Evolutionary conservation across 805 yeast species (phyloP).

Genomic region (Torulaspora maleeae): DNA sequence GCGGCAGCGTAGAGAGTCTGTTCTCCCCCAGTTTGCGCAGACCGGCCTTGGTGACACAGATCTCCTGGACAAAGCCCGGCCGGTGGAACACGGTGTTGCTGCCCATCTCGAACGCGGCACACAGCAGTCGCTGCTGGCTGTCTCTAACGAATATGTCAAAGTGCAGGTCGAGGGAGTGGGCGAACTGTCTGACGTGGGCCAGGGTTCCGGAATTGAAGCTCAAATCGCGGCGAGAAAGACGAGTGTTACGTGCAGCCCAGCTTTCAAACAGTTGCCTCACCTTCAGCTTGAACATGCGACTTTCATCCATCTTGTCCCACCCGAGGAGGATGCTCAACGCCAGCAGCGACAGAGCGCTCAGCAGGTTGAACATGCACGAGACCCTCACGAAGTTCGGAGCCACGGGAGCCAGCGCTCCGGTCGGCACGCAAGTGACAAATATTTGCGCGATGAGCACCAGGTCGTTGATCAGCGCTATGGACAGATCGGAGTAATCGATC

Average conservation of each 20-base stretch:
- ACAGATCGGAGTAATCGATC: slow-evolving; percentile 10
- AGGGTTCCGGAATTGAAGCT: neutral
- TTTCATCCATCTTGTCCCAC: slow-evolving; percentile 15
- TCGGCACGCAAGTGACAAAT: slow-evolving; percentile 15
- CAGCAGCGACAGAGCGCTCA: slow-evolving; percentile 12
- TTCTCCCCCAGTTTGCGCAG: slow-evolving; percentile 9
- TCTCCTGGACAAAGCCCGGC: slow-evolving; percentile 9
- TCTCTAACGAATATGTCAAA: slow-evolving; percentile 10
- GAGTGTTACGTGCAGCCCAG: slow-evolving; percentile 12
- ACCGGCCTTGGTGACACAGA: slow-evolving; percentile 14
- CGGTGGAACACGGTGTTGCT: slow-evolving; percentile 2
- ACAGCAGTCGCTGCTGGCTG: slow-evolving; percentile 7
- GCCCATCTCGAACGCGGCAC: slow-evolving; percentile 12
- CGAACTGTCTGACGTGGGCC: slow-evolving; percentile 6
- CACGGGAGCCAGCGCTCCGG: slow-evolving; percentile 11
- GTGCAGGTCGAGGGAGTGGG: slow-evolving; percentile 10
- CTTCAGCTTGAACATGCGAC: slow-evolving; percentile 11
- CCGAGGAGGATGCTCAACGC: slow-evolving; percentile 11
- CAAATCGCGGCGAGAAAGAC: neutral
- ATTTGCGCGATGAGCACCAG: slow-evolving; percentile 13
- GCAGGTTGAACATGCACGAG: slow-evolving; percentile 13
- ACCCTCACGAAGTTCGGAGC: slow-evolving; percentile 11
- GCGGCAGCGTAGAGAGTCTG: slow-evolving; percentile 8
- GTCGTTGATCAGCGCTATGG: slow-evolving; percentile 10
- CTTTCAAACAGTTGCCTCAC: slow-evolving; percentile 9